phyloP scores from a whole-genome alignment of 352 stramenopile genomes.

The Phytophthora sp. region DNA sequence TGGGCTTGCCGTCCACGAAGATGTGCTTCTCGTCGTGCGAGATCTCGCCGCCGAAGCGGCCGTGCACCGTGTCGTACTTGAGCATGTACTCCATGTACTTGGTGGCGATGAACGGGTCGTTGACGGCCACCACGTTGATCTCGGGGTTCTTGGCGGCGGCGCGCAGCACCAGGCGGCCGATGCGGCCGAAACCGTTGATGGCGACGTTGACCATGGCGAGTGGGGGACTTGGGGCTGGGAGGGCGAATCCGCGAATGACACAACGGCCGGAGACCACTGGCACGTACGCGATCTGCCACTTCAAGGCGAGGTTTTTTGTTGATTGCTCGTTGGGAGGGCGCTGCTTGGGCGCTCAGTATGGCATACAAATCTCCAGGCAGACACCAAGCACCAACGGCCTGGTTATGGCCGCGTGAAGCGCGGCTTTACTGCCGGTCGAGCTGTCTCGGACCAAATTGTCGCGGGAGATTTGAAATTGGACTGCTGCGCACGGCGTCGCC shows the following conservation, averaged over 20 bases:
- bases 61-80: constrained; percentile 94
- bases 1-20: constrained; percentile 93
- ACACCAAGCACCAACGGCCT: constrained; percentile 11
- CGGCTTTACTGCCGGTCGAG: constrained; percentile 20
- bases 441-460: background rate
- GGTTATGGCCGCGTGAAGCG: constrained; percentile 1
- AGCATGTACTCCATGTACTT: constrained; percentile 98
- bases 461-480: constrained; percentile 13
- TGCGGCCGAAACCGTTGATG: constrained; percentile 99
- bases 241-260: constrained; percentile 53
- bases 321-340: constrained; percentile 14
- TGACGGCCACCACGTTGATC: constrained; percentile 94
- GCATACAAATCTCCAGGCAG: constrained; percentile 10
- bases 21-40: constrained; percentile 89
- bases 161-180: constrained; percentile 97
- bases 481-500: too few species aligned
- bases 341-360: constrained; percentile 4
- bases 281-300: background rate
- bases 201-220: constrained; percentile 91
- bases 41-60: constrained; percentile 85
- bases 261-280: constrained; percentile 5
- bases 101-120: constrained; percentile 95
- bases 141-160: constrained; percentile 87
- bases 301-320: constrained; percentile 24
- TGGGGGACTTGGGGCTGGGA: constrained; percentile 24